Conservation (phyloP, 495 filamentous ascomycete genomes). For the Penicillium canariense region DNA sequence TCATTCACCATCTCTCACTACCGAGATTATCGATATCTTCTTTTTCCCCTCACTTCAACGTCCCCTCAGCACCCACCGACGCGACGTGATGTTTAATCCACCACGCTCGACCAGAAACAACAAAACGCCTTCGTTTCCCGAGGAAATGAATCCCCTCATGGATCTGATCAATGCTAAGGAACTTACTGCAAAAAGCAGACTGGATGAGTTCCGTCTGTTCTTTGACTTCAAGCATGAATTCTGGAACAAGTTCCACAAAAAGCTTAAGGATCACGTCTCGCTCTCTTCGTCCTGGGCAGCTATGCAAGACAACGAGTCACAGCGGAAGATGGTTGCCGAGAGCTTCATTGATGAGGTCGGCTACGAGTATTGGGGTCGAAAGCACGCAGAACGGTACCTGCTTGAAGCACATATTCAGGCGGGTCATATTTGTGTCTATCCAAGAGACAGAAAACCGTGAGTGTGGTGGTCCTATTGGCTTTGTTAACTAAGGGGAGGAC, state of each 20-base stretch:
- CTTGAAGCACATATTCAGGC: background rate
- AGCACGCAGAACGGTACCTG: background rate
- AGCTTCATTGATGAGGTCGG: conserved; percentile 1
- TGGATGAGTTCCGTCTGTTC: conserved; percentile 18
- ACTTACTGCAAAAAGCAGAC: conserved; percentile 2
- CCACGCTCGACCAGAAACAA: background rate
- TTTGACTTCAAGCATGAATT: conserved; percentile 18
- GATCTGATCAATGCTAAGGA: background rate
- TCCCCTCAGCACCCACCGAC: background rate
- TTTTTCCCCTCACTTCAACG: too few species aligned
- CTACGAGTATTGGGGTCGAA: background rate
- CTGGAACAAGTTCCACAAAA: conserved; percentile 13
- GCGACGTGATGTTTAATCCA: background rate
- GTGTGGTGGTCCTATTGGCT: background rate
- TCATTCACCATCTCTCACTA: too few species aligned
- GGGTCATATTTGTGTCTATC: background rate
- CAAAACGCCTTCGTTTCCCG: background rate
- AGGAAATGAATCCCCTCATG: background rate
- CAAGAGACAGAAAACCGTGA: background rate
- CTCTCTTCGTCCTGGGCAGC: background rate
- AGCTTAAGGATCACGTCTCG: conserved; percentile 4
- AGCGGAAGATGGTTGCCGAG: background rate
- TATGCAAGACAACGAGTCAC: background rate
- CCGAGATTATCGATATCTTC: too few species aligned
- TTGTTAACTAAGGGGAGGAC: background rate